Conservation (phyloP, 306 rosid species). For the Mimosa bimucronata region DNA sequence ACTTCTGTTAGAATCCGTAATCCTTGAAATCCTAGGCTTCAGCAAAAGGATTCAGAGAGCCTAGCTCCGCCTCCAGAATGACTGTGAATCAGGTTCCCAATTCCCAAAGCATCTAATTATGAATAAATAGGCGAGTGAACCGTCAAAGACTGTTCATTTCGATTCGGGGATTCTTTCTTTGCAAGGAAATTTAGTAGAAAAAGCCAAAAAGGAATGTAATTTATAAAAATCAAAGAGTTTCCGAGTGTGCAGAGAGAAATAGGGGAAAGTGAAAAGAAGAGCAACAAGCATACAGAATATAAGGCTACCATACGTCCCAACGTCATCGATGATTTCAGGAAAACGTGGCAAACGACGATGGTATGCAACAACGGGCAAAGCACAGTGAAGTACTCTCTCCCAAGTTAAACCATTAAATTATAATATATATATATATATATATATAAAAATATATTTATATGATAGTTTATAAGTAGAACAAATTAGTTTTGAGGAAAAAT, state of each 20-base stretch:
- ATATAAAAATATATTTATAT: too few species aligned
- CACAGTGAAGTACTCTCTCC: too few species aligned
- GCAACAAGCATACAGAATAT: not conserved
- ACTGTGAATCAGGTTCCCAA: not conserved
- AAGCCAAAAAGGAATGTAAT: not conserved
- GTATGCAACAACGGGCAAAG: not conserved
- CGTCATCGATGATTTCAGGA: not conserved
- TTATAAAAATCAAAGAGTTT: not conserved
- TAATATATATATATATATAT: too few species aligned
- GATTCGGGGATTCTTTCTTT: not conserved
- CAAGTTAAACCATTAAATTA: too few species aligned
- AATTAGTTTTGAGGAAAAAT: too few species aligned
- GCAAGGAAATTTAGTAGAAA: not conserved
- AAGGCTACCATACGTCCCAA: not conserved
- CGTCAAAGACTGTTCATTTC: not conserved
- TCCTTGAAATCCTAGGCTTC: not conserved
- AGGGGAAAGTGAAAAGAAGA: not conserved
- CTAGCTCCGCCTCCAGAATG: not conserved
- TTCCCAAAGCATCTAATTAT: not conserved
- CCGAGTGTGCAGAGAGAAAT: not conserved
- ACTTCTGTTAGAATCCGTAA: slow-evolving; percentile 8
- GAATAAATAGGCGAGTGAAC: not conserved
- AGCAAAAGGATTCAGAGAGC: not conserved
- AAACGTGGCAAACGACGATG: not conserved
- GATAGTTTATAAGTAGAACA: too few species aligned